Evolutionary conservation across 768 basidiomycete genomes (phyloP), one percentile per base, ranked within the genome.

Genomic region (Phylloporus scabripes): DNA sequence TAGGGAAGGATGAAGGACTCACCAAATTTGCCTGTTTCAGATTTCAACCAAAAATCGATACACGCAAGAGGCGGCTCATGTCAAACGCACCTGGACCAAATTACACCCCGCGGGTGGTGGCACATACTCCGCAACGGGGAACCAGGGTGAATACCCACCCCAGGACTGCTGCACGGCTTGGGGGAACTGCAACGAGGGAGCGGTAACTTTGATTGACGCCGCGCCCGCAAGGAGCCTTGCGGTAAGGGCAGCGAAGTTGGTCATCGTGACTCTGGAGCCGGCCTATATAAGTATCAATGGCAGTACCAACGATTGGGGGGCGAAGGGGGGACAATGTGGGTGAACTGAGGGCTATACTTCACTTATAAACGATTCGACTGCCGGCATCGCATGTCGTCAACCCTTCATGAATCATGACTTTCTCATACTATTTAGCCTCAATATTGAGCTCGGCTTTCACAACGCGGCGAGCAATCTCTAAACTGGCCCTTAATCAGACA

Each of bases 71-170:
- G 9, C 17, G 7, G 17, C 9, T 42, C 31, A 36, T 4, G 21
- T 26, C 7, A 15, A 26, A 42, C 70, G 49, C 51, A 80, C 82
- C 64, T 83, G 83, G 9, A 70, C 72, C 42, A 85, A 60, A 4
- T 64, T 54, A 54, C 83, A 85, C 5, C 66, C 63, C 0, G 54
- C 42, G 1, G 80, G 80, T 0, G 76, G 76, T 0, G 63, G 51
- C 2, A 55, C 31, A 58, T 83, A 85, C 18, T 54, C 46, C 14
- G 60, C 70, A 0, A 65, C 70, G 2, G 81, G 66, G 50, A 71
- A 75, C 60, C 73, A 84, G 0, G 84, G 83, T 29, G 80, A 70
- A 60, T 83, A 84, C 48, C 76, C 70, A 4, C 70, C 80, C 82
- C 81, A 84, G 1, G 69, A 64, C 42, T 66, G 57, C 28, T 57